Evolutionary conservation across 2,329 filamentous ascomycete species (phyloP), one percentile per base, ranked within the genome.

Genomic region (Colletotrichum aenigma): DNA sequence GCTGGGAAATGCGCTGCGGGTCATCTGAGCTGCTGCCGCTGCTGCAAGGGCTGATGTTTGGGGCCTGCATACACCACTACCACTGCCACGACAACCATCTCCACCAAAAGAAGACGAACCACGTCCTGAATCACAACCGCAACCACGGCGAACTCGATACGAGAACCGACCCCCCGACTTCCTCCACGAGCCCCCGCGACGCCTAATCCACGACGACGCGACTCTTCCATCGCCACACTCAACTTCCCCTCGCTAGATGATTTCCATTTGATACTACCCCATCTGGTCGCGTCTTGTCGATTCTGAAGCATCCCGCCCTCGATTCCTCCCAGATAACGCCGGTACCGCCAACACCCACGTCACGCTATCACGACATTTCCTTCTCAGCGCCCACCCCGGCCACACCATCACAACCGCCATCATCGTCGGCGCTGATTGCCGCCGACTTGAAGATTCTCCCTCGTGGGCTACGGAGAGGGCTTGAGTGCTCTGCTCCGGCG

Each of bases 401-500:
- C 43, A 67, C 55, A 15, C n/a, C 32, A 12, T 55, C 65, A 43
- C 21, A 10, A 26, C 55, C 10, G 18, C 24, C 26, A 52, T 62
- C 38, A n/a, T 70, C 43, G 66, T 76, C 73, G 73, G 73, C 69
- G 73, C 64, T 24, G 32, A 72, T 65, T 68, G 73, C 58, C 64
- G 69, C 34, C 69, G 43, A 55, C 32, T 70, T 52, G 66, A 70
- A 76, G 60, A 28, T 24, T 52, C n/a, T 58, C 68, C 55, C 30
- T 74, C 43, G 67, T 78, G 71, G 78, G 79, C 79, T 67, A 71
- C 69, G 79, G 79, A 79, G 79, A 78, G 79, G 76, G 79, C 79
- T 77, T 77, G 74, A 48, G 76, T 65, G 79, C 79, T 80, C 79
- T 80, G 67, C 79, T 80, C 79, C 78, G 74, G 71, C 70, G 77